Evolutionary conservation across 805 yeast genomes (phyloP).

Genomic region (Blastobotrys americana): DNA sequence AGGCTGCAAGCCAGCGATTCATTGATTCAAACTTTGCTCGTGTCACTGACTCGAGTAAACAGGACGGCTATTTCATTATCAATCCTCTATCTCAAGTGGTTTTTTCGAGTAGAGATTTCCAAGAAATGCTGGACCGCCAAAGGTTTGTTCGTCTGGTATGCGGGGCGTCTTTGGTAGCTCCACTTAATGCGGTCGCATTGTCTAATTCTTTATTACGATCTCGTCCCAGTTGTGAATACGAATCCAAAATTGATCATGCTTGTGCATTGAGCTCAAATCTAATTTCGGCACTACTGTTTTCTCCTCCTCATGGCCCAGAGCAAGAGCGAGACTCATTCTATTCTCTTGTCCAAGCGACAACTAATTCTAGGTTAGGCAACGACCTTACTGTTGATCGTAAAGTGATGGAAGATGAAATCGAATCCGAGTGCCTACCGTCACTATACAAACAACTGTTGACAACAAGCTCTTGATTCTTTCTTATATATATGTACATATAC

Average conservation of each 20-base stretch:
- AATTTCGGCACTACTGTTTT: neutral
- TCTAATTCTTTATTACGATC: neutral
- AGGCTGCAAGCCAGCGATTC: slow-evolving; percentile 1
- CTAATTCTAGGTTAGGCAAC: neutral
- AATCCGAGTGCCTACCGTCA: neutral
- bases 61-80: slow-evolving; percentile 6
- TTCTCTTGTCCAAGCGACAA: neutral
- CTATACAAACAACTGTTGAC: too few relatives aligned
- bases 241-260: neutral
- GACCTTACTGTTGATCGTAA: neutral
- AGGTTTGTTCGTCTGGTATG: slow-evolving; percentile 1
- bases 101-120: slow-evolving; percentile 1
- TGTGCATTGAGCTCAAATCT: neutral
- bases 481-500: too few relatives aligned
- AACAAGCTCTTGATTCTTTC: too few relatives aligned
- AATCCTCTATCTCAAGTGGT: slow-evolving; percentile 3
- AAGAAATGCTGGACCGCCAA: slow-evolving; percentile 5
- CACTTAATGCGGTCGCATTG: neutral
- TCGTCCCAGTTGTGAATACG: neutral
- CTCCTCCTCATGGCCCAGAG: neutral
- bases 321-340: neutral
- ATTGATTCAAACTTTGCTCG: slow-evolving; percentile 8
- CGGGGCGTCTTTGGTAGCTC: neutral
- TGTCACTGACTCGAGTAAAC: slow-evolving; percentile 3
- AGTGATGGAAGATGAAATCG: neutral